Base-by-base conservation (phyloP, 805 yeast genomes). In the Yarrowia porcina region DNA sequence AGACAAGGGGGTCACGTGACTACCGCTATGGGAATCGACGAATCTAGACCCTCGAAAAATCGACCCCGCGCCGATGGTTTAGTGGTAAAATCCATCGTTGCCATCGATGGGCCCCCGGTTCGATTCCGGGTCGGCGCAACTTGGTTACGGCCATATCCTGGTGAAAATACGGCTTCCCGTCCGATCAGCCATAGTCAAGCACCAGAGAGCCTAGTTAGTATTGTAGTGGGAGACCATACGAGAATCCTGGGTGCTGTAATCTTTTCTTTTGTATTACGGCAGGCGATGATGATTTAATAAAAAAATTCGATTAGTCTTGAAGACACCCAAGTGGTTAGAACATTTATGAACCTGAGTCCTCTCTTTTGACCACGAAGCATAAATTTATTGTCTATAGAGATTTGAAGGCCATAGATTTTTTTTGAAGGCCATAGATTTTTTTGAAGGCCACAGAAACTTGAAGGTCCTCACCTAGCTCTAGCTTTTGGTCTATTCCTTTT, bases 121-220 rank as follows among this genome's bases (percentile, higher is more conserved):
- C 56, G 39, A 49, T 49, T 49, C 56, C 56, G 56, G 56, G 56
- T 49, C 56, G 56, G 56, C 56, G 56, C 56, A 49, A 3, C 32
- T 49, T 49, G 56, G 59, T 52, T 52, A 52, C 59, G 59, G 59
- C 59, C 59, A 52, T 52, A 52, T 52, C 59, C 59, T 52, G 59
- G 59, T 52, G 59, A 52, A 52, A 52, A 52, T 52, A 52, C 59
- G 59, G 59, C 59, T 52, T 52, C 59, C 59, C 59, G 59, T 52
- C 59, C 59, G 59, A 52, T 52, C 59, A 52, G 59, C 44, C 56
- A 52, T 52, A 52, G 59, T 52, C 59, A 52, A 52, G 59, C 59
- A 36, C 59, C 59, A 52, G 59, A 52, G 59, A 52, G 59, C 59
- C 59, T 25, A 52, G 44, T 52, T 52, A 52, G 59, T 52, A 52